A percentile compares a stretch with the other conserved stretches of the same genome.
phyloP scores from a whole-genome alignment of 2,329 filamentous ascomycete species.

The Paraphaeosphaeria sporulosa region DNA sequence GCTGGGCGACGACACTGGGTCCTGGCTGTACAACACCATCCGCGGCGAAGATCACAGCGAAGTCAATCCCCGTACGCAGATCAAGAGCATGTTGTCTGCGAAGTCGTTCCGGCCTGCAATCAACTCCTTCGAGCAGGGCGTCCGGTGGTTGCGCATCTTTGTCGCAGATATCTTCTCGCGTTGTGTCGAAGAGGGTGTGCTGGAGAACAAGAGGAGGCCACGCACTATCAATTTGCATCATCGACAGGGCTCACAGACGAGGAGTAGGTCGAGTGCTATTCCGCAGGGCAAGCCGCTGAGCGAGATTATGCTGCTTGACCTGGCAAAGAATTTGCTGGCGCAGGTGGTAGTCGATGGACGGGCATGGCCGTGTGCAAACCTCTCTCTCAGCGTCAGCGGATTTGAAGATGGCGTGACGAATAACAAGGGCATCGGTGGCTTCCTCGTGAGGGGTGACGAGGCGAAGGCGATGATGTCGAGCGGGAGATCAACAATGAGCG shows the following conservation, averaged over 20 bases:
- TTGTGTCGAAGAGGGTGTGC: constrained; percentile 86
- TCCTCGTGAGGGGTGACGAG: constrained; percentile 74
- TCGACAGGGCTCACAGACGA: constrained; percentile 74
- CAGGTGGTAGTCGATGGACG: constrained; percentile 80
- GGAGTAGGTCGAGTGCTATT: constrained; percentile 79
- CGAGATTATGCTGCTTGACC: constrained; percentile 74
- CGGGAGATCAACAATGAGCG: constrained; percentile 17
- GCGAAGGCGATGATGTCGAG: constrained; percentile 56
- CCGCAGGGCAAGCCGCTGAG: constrained; percentile 77
- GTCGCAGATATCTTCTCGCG: constrained; percentile 88
- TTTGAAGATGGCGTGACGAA: constrained; percentile 88
- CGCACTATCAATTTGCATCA: constrained; percentile 87
- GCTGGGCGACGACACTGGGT: constrained; percentile 82
- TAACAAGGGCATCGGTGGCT: constrained; percentile 85
- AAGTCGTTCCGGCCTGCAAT: constrained; percentile 93
- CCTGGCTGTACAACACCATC: constrained; percentile 85
- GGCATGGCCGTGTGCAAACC: constrained; percentile 90
- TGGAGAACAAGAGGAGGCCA: constrained; percentile 86
- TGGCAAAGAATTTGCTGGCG: constrained; percentile 77
- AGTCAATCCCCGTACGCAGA: constrained; percentile 88
- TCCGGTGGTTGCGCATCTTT: constrained; percentile 90
- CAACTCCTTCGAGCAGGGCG: constrained; percentile 77
- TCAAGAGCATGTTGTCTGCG: constrained; percentile 96
- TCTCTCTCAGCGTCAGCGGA: constrained; percentile 87
- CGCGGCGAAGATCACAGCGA: constrained; percentile 87